Base-by-base conservation (phyloP, 2,329 filamentous ascomycete genomes). In the Ceratocystis harringtonii region DNA sequence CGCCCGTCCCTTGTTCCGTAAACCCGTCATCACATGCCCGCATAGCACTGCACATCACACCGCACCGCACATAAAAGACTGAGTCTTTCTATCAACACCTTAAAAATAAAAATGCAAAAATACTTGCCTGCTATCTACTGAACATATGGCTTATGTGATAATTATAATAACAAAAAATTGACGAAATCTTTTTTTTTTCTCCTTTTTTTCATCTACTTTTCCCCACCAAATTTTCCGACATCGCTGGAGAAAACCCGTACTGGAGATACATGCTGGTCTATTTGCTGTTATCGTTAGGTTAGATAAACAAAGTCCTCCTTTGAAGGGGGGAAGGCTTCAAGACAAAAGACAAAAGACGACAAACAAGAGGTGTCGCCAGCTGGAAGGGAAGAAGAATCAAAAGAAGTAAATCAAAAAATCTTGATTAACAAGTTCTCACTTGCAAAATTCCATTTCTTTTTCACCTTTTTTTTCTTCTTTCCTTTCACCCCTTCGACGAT, bases 401-500 rank as follows among this genome's bases (percentile, higher is more conserved):
- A 62, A 30, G 5, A 25, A 48, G 8, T 19, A 48, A 48, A 48
- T n/a, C 30, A 61, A 36, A 19, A 19, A 22, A 19, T 55, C 15
- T 15, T 28, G 5, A 55, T 36, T 10, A 41, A 32, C 41, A 58
- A 19, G 32, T 58, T 25, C 5, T 44, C 12, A 4, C 36, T 41
- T 41, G 36, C 12, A 41, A 41, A 41, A 15, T 55, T 44, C 15
- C 41, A 12, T 41, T 28, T 55, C n/a, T 36, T 57, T 45, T 28
- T 7, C 17, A 8, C 41, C 43, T 19, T 36, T 36, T 41, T 36
- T 41, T 41, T 15, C 4, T 41, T 15, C 4, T 41, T 41, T 41
- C 36, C 36, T 15, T 41, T 15, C 36, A 41, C 36, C 36, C 30
- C 36, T 41, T 15, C 36, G 12, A 66, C 63, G 30, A 86, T 86